These are phyloP conservation scores for Blumeria hordei DNA, from an alignment of 2,329 filamentous ascomycete genomes.

Conservation along the genomic window DNA sequence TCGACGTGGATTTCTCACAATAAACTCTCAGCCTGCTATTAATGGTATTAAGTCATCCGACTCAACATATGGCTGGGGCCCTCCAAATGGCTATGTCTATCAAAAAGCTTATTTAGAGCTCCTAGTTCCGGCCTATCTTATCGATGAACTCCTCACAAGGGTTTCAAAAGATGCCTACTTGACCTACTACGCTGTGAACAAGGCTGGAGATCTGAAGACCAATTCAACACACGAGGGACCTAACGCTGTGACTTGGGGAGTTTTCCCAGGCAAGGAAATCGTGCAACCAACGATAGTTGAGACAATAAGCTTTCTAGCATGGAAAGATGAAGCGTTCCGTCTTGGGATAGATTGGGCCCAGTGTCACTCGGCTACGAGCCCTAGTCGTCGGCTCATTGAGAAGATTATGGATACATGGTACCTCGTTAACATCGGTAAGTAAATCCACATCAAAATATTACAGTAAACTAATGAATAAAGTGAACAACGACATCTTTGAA, in stretches of 20 bases:
- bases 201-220: slow-evolving; percentile 55
- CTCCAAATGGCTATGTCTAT: slow-evolving; percentile 86
- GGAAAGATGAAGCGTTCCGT: slow-evolving; percentile 94
- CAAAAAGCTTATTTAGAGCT: slow-evolving; percentile 95
- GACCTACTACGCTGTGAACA: slow-evolving; percentile 86
- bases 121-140: slow-evolving; percentile 57
- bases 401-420: slow-evolving; percentile 78
- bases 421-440: slow-evolving; percentile 76
- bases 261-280: slow-evolving; percentile 96
- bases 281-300: slow-evolving; percentile 99
- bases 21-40: slow-evolving; percentile 93
- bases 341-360: slow-evolving; percentile 85
- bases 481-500: slow-evolving; percentile 94
- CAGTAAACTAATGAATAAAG: slow-evolving; percentile 22
- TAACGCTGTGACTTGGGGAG: slow-evolving; percentile 98
- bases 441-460: not conserved
- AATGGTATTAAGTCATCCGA: slow-evolving; percentile 76
- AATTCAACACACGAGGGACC: slow-evolving; percentile 71
- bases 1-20: slow-evolving; percentile 65
- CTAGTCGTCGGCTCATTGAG: slow-evolving; percentile 59
- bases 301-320: slow-evolving; percentile 88
- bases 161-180: slow-evolving; percentile 59
- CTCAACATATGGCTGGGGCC: slow-evolving; percentile 80
- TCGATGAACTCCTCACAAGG: slow-evolving; percentile 50
- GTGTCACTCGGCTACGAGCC: slow-evolving; percentile 55